A percentile compares a stretch with the other conserved stretches of the same genome.
Conservation (phyloP, 2,329 filamentous ascomycete genomes). For the Fusarium foetens region DNA sequence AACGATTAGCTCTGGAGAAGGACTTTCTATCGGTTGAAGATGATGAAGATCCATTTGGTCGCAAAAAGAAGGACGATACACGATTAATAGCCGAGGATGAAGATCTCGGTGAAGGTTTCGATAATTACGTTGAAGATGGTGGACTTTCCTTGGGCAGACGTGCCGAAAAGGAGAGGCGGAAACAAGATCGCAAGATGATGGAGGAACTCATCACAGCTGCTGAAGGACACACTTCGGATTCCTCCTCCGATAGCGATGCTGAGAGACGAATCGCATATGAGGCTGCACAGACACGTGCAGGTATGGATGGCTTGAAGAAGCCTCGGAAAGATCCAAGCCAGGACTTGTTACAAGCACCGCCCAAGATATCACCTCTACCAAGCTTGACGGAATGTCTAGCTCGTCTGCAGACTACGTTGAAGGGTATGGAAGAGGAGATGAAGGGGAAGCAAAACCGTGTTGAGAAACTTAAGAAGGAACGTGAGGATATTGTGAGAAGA, state of each 20-base stretch:
- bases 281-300: constrained; percentile 83
- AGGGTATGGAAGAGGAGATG: constrained; percentile 71
- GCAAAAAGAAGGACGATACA: constrained; percentile 73
- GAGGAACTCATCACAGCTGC: constrained; percentile 83
- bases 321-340: constrained; percentile 51
- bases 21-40: constrained; percentile 74
- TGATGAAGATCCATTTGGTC: constrained; percentile 57
- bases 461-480: constrained; percentile 74
- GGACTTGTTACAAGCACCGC: constrained; percentile 66
- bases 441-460: constrained; percentile 70
- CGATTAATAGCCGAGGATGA: constrained; percentile 87
- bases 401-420: constrained; percentile 69
- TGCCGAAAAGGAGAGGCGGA: constrained; percentile 77
- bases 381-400: constrained; percentile 74
- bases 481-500: constrained; percentile 71
- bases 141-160: constrained; percentile 80
- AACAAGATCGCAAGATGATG: constrained; percentile 78
- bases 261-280: constrained; percentile 86
- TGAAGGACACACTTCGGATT: constrained; percentile 72
- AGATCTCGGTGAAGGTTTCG: constrained; percentile 91
- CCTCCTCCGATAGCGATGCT: constrained; percentile 74
- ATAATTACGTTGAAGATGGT: constrained; percentile 89
- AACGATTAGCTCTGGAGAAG: constrained; percentile 77
- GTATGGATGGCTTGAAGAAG: constrained; percentile 77
- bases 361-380: constrained; percentile 82